Conservation (phyloP, 352 stramenopile species). For the Pythium volutum region DNA sequence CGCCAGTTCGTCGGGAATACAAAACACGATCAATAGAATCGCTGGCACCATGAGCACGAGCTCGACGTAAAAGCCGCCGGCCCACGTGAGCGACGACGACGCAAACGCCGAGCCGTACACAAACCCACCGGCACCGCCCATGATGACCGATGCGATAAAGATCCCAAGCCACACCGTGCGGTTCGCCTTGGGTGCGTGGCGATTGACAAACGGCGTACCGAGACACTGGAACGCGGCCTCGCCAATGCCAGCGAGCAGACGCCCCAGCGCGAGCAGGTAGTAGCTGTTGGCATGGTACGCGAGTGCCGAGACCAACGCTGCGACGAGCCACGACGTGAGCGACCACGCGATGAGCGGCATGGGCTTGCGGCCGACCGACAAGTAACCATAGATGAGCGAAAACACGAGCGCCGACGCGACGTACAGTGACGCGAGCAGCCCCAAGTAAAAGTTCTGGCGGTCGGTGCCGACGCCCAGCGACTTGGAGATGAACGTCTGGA, state of each 20-base stretch:
- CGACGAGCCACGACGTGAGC: conserved; percentile 51
- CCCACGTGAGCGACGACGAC: conserved; percentile 62
- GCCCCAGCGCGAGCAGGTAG: conserved; percentile 81
- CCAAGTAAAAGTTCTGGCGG: conserved; percentile 77
- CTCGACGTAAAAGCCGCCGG: conserved; percentile 82
- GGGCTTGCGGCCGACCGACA: conserved; percentile 79
- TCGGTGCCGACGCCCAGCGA: conserved; percentile 56
- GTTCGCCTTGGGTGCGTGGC: conserved; percentile 63
- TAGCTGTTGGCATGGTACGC: conserved; percentile 81
- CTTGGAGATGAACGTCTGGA: conserved; percentile 89
- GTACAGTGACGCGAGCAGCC: conserved; percentile 92
- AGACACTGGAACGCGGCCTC: conserved; percentile 94
- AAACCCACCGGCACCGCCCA: conserved; percentile 41
- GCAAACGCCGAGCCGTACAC: conserved; percentile 81
- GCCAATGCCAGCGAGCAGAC: conserved; percentile 85
- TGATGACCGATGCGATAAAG: conserved; percentile 90
- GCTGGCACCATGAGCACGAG: conserved; percentile 63
- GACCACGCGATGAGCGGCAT: conserved; percentile 87
- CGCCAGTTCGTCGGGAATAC: conserved; percentile 46
- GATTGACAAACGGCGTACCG: conserved; percentile 91
- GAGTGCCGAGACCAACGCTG: conserved; percentile 79
- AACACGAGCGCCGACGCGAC: conserved; percentile 89
- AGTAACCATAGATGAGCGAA: conserved; percentile 89
- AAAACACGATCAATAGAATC: conserved; percentile 59
- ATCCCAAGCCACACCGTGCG: conserved; percentile 90